phyloP scores from a whole-genome alignment of 352 stramenopile genomes.

The Phytophthora pistaciae region DNA sequence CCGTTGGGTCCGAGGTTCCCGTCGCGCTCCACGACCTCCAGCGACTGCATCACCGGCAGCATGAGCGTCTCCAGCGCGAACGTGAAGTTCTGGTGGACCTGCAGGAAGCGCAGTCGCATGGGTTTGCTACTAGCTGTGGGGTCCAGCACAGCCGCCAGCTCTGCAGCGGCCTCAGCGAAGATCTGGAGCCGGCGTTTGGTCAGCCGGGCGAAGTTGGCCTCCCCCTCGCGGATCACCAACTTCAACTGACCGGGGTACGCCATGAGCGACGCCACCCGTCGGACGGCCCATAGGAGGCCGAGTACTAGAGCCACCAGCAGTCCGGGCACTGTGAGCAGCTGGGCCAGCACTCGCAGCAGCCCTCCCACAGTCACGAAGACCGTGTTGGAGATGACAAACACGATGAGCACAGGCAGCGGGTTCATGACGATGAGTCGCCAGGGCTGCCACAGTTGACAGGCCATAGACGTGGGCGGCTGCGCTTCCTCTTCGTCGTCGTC shows the following conservation, averaged over 20 bases:
- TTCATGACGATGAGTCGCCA: slow-evolving; percentile 74
- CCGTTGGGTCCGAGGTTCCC: slow-evolving; percentile 54
- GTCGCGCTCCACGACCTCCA: slow-evolving; percentile 64
- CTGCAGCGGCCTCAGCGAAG: slow-evolving; percentile 64
- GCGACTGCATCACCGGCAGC: slow-evolving; percentile 58
- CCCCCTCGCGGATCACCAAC: slow-evolving; percentile 83
- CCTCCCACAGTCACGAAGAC: slow-evolving; percentile 69
- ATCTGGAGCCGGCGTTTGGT: slow-evolving; percentile 77
- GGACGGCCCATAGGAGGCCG: slow-evolving; percentile 41
- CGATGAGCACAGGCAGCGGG: slow-evolving; percentile 56
- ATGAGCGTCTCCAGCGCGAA: slow-evolving; percentile 78
- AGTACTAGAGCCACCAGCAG: slow-evolving; percentile 58
- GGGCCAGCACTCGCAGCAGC: slow-evolving; percentile 58
- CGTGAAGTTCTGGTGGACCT: slow-evolving; percentile 73
- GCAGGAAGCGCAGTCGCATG: slow-evolving; percentile 60
- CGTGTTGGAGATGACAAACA: slow-evolving; percentile 63
- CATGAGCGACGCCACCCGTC: slow-evolving; percentile 64
- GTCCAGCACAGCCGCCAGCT: slow-evolving; percentile 59
- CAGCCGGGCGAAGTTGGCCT: slow-evolving; percentile 79
- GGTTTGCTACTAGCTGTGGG: slow-evolving; percentile 19
- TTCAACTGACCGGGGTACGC: slow-evolving; percentile 79
- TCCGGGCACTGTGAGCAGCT: slow-evolving; percentile 61
- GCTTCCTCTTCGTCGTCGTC: slow-evolving; percentile 20
- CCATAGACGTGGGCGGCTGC: slow-evolving; percentile 43
- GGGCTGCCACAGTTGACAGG: slow-evolving; percentile 78